A percentile compares a stretch with the other conserved stretches of the same genome.
phyloP scores from a whole-genome alignment of 257 asterid species.

The Przewalskia tangutica region DNA sequence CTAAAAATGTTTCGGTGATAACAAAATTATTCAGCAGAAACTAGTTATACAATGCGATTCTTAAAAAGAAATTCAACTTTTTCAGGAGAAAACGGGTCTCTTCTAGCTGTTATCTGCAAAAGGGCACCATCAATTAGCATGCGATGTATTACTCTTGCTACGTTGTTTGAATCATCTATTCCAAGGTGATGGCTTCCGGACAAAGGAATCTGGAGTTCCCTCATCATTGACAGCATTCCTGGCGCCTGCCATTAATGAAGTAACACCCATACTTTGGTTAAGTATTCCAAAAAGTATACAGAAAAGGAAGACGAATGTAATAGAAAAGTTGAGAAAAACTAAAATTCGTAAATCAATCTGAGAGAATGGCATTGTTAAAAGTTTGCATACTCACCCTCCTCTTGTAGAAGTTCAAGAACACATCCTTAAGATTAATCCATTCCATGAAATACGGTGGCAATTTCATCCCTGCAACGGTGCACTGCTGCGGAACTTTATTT shows the following conservation, averaged over 20 bases:
- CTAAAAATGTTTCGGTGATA: neutral
- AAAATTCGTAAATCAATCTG: neutral
- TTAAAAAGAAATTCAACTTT: slow-evolving; percentile 42
- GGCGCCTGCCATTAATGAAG: slow-evolving; percentile 41
- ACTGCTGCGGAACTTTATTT: slow-evolving; percentile 86
- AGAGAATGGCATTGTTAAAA: neutral
- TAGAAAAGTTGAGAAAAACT: neutral
- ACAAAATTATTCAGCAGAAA: neutral
- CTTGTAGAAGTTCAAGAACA: slow-evolving; percentile 73
- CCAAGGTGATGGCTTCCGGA: slow-evolving; percentile 93
- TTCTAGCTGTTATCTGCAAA: slow-evolving; percentile 68
- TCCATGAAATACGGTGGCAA: slow-evolving; percentile 82
- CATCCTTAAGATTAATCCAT: slow-evolving; percentile 93
- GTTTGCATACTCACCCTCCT: slow-evolving; percentile 45
- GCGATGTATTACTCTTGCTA: slow-evolving; percentile 64
- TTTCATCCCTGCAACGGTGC: slow-evolving; percentile 51
- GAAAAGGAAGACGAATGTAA: neutral
- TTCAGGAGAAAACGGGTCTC: slow-evolving; percentile 28
- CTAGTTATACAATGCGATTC: slow-evolving; percentile 38
- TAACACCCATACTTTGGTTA: neutral
- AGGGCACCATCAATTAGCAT: slow-evolving; percentile 83
- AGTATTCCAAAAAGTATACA: neutral
- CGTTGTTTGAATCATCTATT: slow-evolving; percentile 72
- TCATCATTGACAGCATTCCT: slow-evolving; percentile 94
- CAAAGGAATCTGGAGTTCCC: slow-evolving; percentile 47